Conservation (phyloP, 192 early-diverging fungal species). For the Radiomyces spectabilis region DNA sequence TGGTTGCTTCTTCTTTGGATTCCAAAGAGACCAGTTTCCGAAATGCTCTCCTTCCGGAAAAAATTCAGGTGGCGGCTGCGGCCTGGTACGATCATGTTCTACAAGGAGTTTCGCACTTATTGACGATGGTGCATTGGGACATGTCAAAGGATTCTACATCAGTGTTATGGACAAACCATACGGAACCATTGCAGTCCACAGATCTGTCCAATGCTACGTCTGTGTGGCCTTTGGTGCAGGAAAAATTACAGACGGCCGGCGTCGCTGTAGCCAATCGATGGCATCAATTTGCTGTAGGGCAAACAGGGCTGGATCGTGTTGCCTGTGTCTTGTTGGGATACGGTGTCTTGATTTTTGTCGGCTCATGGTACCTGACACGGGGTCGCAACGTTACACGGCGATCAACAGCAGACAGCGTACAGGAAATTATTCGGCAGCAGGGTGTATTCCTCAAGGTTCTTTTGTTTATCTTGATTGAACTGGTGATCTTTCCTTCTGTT, state of each 20-base stretch:
- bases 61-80: background rate
- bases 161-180: too few species aligned
- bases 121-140: too few species aligned
- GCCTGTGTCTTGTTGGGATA: slow-evolving; percentile 58
- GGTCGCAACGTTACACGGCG: background rate
- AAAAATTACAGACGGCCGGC: background rate
- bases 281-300: slow-evolving; percentile 37
- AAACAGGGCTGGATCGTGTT: slow-evolving; percentile 46
- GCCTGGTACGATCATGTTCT: background rate
- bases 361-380: slow-evolving; percentile 39
- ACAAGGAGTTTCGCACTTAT: too few species aligned
- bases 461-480: slow-evolving; percentile 84
- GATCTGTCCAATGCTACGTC: too few species aligned
- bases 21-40: too few species aligned
- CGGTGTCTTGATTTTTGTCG: slow-evolving; percentile 38
- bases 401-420: slow-evolving; percentile 26
- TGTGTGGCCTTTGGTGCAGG: too few species aligned
- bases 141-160: too few species aligned
- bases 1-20: slow-evolving; percentile 19
- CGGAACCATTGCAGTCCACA: too few species aligned
- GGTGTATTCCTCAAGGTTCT: slow-evolving; percentile 63
- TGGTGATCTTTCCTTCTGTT: slow-evolving; percentile 77
- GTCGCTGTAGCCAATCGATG: slow-evolving; percentile 12
- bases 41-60: slow-evolving; percentile 13
- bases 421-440: slow-evolving; percentile 38